These are phyloP conservation scores for Xylaria longipes DNA, from an alignment of 495 filamentous ascomycete species.

Conservation along the genomic window DNA sequence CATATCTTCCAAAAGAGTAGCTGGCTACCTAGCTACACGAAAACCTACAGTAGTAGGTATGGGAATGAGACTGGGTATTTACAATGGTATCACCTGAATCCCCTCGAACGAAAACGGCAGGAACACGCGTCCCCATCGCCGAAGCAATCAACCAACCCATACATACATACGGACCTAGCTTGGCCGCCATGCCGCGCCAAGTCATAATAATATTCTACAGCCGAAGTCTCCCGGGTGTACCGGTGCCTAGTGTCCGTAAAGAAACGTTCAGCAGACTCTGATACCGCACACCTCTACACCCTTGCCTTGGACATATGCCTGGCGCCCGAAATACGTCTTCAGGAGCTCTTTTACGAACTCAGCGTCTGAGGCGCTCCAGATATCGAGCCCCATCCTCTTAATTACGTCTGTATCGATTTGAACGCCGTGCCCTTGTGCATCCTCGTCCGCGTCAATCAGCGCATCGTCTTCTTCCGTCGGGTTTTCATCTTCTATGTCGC, in stretches of 20 bases:
- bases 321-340: slow-evolving; percentile 72
- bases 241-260: neutral
- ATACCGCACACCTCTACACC: slow-evolving; percentile 83
- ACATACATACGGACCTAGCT: neutral
- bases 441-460: slow-evolving; percentile 36
- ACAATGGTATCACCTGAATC: neutral
- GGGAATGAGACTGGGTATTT: neutral
- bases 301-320: slow-evolving; percentile 71
- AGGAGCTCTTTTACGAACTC: slow-evolving; percentile 73
- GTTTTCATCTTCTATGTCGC: slow-evolving; percentile 42
- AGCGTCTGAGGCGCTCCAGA: slow-evolving; percentile 81
- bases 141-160: neutral
- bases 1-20: neutral
- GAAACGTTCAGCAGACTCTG: slow-evolving; percentile 64
- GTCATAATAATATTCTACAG: slow-evolving; percentile 13
- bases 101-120: neutral
- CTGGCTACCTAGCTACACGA: neutral
- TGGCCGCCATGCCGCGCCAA: neutral
- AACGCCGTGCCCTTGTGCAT: slow-evolving; percentile 51
- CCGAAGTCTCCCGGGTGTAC: neutral
- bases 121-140: neutral
- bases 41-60: neutral
- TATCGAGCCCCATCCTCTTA: slow-evolving; percentile 80
- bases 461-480: slow-evolving; percentile 37
- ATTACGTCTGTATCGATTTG: slow-evolving; percentile 73